Evolutionary conservation across 805 yeast species (phyloP), one percentile per base, ranked within the genome.

Genomic region (Metschnikowia hibisci): DNA sequence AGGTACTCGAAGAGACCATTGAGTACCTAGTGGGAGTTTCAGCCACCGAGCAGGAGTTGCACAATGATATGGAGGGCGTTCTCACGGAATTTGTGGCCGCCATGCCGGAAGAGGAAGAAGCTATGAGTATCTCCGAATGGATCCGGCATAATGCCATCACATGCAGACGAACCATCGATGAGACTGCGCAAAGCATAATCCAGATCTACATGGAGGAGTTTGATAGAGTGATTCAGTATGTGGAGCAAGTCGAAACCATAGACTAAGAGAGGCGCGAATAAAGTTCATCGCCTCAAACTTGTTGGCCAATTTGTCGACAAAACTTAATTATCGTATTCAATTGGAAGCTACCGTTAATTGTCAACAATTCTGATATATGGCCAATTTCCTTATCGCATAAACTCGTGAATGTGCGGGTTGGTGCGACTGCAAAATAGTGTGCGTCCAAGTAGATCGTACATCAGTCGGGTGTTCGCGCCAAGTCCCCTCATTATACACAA

Each of bases 41-140:
- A 2, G 55, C 63, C 7, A 62, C 73, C 0, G 59, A 58, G 7
- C 69, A 67, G 47, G 68, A 70, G 32, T 61, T 82, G 13, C 71
- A 75, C 49, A 79, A 82, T 48, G 95, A 85, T 56, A 58, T 68
- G 32, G 87, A 82, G 45, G 89, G 91, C 1, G 74, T 75, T 23
- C 61, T 85, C 16, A 77, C 86, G 0, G 69, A 69, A 39, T 84
- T 84, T 53, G 78, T 84, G 6, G 71, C 80, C 1, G 79, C 78
- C 33, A 80, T 85, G 78, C 90, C 91, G 0, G 79, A 75, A 25
- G 76, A 76, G 20, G 89, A 85, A 55, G 67, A 85, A 51, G 69
- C 76, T 10, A 79, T 82, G 83, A 77, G 84, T 0, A 75, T 87
- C n/a, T 70, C 73, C 38, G 77, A 84, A 46, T 88, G 95, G 95